Base-by-base conservation (phyloP, 2,329 filamentous ascomycete species). In the Daldinia sp. region DNA sequence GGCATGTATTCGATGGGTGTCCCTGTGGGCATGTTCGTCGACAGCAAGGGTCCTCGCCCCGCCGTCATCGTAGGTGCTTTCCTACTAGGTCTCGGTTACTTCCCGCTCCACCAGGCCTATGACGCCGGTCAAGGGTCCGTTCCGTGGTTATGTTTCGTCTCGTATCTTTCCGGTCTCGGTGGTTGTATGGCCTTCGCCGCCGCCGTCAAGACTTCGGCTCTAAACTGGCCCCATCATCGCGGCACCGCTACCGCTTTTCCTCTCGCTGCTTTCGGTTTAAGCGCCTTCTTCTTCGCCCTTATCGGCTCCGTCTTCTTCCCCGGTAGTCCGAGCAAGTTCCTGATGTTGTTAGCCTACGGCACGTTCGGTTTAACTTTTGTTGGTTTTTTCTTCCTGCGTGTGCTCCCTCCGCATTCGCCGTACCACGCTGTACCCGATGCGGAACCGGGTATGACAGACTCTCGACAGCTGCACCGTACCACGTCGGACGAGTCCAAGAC, bases 191-290 rank as follows among this genome's bases (percentile, higher is more conserved):
- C 93, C n/a, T 98, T 98, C 76, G 87, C 89, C 19, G 93, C 92
- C 25, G 85, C 94, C 7, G 87, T 99, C 74, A 99, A 99, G 75
- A 82, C 81, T 74, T 94, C 91, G 50, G 94, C 94, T 8, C 84
- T 95, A 68, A 97, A 97, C 78, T 97, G 94, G 87, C 94, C 94
- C 10, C 86, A 90, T 61, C 90, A 96, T 75, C 87, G 95, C 67
- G 95, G 95, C 57, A 97, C 94, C 3, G 95, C 95, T 4, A 98
- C 95, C 4, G 94, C 94, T 1, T 95, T 98, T 71, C 94, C 95
- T 4, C 79, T 98, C 58, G 92, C 95, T 58, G 94, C 92, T 2
- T 98, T 98, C 74, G 95, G 95, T 2, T 80, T 99, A 59, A 97
- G 94, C 75, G 95, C 95, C 56, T 95, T 99, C 79, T 96, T 98